Conservation (phyloP, 345 rosid species). For the Sisymbrium irio region DNA sequence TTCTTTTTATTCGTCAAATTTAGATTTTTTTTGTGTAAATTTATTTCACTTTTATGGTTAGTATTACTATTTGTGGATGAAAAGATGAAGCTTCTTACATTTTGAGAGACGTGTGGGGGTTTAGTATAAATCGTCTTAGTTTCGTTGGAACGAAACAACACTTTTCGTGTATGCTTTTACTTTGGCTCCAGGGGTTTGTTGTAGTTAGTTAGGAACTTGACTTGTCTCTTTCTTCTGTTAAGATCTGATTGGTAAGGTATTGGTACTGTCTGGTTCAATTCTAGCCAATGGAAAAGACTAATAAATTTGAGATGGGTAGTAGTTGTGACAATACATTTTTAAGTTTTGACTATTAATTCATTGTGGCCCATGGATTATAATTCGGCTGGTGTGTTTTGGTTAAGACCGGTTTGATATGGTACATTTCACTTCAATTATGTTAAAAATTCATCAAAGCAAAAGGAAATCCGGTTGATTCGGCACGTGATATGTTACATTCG, state of each 20-base stretch:
- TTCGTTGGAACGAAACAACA: slow-evolving; percentile 5
- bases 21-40: slow-evolving; percentile 13
- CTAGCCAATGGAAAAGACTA: neutral
- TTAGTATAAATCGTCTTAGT: slow-evolving; percentile 9
- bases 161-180: neutral
- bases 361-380: neutral
- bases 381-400: neutral
- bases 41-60: neutral
- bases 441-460: neutral
- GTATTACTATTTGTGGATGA: neutral
- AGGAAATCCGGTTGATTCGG: neutral
- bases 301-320: neutral
- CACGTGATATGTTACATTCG: neutral
- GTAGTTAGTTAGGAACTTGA: slow-evolving; percentile 12
- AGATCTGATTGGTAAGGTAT: neutral
- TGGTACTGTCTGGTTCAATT: neutral
- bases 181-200: slow-evolving; percentile 6
- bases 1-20: slow-evolving; percentile 8
- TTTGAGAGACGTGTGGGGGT: slow-evolving; percentile 9
- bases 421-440: neutral
- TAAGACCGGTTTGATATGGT: neutral
- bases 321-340: no score
- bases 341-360: neutral
- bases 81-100: slow-evolving; percentile 13
- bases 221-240: slow-evolving; percentile 1